Evolutionary conservation across 192 early-diverging fungal species (phyloP).

Genomic region (Coemansia aciculifera): DNA sequence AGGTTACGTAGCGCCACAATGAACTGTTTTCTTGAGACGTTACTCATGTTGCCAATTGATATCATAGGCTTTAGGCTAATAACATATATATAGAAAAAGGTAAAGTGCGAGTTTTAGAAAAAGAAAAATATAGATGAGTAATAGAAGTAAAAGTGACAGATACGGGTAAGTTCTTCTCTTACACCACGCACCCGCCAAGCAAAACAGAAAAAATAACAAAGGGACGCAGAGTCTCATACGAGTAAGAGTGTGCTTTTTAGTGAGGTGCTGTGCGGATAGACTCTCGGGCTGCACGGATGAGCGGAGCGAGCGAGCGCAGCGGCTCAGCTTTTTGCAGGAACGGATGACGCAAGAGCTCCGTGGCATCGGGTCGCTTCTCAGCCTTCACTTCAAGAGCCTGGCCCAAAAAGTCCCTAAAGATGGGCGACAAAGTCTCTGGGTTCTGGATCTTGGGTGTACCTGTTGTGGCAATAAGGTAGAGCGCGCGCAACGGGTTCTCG

Average conservation of each 20-base stretch:
- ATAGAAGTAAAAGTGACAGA: neutral
- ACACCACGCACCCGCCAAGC: neutral
- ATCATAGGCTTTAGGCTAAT: neutral
- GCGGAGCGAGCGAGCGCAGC: constrained; percentile 73
- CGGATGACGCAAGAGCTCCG: constrained; percentile 79
- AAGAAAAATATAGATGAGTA: neutral
- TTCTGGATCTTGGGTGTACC: constrained; percentile 90
- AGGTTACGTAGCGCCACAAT: too few species aligned
- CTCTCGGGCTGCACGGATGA: constrained; percentile 75
- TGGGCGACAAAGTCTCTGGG: constrained; percentile 71
- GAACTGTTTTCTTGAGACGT: too few species aligned
- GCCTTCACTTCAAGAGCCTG: constrained; percentile 81
- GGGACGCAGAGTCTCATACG: constrained; percentile 1
- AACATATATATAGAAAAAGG: neutral
- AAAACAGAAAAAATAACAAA: constrained; percentile 9
- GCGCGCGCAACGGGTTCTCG: constrained; percentile 89
- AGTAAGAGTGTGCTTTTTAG: constrained; percentile 20
- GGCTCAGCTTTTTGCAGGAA: constrained; percentile 85
- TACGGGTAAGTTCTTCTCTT: neutral
- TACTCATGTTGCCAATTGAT: too few species aligned
- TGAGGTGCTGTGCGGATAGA: constrained; percentile 55
- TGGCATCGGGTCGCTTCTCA: constrained; percentile 75
- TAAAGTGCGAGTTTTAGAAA: neutral
- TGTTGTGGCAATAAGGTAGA: constrained; percentile 94
- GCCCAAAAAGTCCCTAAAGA: constrained; percentile 85